Conservation (phyloP, 1,139 yeast genomes). For the Pneumocystis carinii region DNA sequence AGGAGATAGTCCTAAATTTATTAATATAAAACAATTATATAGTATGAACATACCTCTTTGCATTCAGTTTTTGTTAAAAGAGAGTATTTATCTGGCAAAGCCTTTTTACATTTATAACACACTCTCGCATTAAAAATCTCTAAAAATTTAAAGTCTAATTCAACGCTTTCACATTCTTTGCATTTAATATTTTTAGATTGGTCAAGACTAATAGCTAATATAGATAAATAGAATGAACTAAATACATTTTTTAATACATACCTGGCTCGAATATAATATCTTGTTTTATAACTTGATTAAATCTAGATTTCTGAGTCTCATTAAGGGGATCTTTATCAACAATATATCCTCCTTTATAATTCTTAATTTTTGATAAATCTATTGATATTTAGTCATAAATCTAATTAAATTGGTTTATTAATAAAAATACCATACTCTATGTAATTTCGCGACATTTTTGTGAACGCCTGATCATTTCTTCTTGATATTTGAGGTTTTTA, state of each 20-base stretch:
- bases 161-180: slow-evolving; percentile 58
- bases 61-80: slow-evolving; percentile 90
- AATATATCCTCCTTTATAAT: slow-evolving; percentile 76
- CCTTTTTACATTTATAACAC: slow-evolving; percentile 61
- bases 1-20: slow-evolving; percentile 1
- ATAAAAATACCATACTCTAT: slow-evolving; percentile 51
- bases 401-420: background rate
- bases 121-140: slow-evolving; percentile 59
- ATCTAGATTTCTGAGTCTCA: background rate
- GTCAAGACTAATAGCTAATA: slow-evolving; percentile 29
- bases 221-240: background rate
- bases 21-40: background rate
- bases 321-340: slow-evolving; percentile 26
- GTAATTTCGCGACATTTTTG: slow-evolving; percentile 35
- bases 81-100: slow-evolving; percentile 73
- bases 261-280: background rate
- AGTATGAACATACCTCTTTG: slow-evolving; percentile 61
- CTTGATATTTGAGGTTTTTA: slow-evolving; percentile 8
- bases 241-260: background rate
- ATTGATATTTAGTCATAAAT: slow-evolving; percentile 1
- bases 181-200: slow-evolving; percentile 57
- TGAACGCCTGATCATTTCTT: slow-evolving; percentile 13
- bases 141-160: slow-evolving; percentile 58
- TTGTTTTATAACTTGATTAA: slow-evolving; percentile 17
- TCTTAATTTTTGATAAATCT: slow-evolving; percentile 74